Base-by-base conservation (phyloP, 768 basidiomycete genomes). In the Rhodotorula taiwanensis region DNA sequence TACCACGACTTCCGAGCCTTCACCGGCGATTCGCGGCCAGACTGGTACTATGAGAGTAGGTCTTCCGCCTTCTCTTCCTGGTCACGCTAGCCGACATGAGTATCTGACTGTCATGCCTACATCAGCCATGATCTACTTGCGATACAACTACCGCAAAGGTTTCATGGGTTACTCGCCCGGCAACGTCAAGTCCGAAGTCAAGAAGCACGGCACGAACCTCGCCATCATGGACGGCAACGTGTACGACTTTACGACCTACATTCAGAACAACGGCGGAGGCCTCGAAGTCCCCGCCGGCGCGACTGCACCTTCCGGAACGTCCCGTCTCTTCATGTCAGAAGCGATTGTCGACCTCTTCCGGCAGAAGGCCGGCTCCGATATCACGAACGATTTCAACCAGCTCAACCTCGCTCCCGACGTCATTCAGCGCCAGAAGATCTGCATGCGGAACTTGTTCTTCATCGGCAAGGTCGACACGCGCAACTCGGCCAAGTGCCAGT, bases 1-100 rank as follows among this genome's bases (percentile, higher is more conserved):
- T 99, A 98, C 75, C 95, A 98, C 75, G 94, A 99, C 74, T 99
- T 99, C 83, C 87, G 94, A 23, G 86, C 85, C 0, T 85, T 80
- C 53, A 86, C 85, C 41, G 87, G 85, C 62, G 94, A 98, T 72
- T 86, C 87, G 0, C 83, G 95, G 14, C 94, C 95, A 0, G 95
- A 99, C 74, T 99, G 95, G 95, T 99, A 98, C 76, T 92, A 88
- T 69, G 87, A 98, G 77, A 65, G 67, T 69, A 36, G 30, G 58
- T 23, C 30, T 28, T 13, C 27, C 49, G 7, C 4, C 9, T 28
- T 25, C n/a, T 23, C 43, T n/a, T 23, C 27, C 11, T 1, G 28
- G n/a, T n/a, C n/a, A n/a, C n/a, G n/a, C n/a, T n/a, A n/a, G 51
- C 25, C 21, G 25, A 23, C 36, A 48, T 25, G 28, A 21, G 8